Evolutionary conservation across 148 eudicot genomes (phyloP), one percentile per base, ranked within the genome.

Genomic region (Mesembryanthemum crystallinum): DNA sequence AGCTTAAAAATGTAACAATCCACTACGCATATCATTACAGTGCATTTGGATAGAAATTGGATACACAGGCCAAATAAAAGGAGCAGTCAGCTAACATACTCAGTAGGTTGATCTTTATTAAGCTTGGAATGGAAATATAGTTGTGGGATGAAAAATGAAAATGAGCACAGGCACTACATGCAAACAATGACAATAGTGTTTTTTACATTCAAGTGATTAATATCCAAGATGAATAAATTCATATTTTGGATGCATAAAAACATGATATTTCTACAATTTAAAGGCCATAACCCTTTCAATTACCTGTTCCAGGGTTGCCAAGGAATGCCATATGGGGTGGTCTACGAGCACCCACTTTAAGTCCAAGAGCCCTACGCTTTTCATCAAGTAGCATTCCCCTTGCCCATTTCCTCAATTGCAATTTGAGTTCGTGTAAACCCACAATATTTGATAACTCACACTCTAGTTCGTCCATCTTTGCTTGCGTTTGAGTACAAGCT

Each of bases 271-370:
- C 25, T 33, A 65, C 8, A 43, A 59, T 49, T 52, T 15, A 49
- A 20, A 67, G 27, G 28, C 52, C 27, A 52, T 18, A 28, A 61
- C 55, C 58, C 11, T 39, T 74, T 13, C 71, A 73, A 30, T 72
- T 79, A 92, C 99, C 99, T 91, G 99, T 92, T 82, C 99, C 99
- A 33, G 98, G 99, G 74, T 92, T 96, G 66, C 99, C 99, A 72
- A 96, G 97, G 75, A 92, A 96, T 51, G 99, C 99, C 99, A 96
- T 96, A 78, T 96, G 99, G 33, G 99, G 98, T 74, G 97, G 93
- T 77, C 94, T 87, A 80, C 99, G 84, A 58, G 95, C 78, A 67
- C 91, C 97, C 43, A 96, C 93, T 78, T 89, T 91, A 7, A 96
- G 88, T 63, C 99, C 99, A 79, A 96, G 98, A 69, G 96, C 92